Evolutionary conservation across 2,329 filamentous ascomycete species (phyloP).

Genomic region (Epichloe amarillans): DNA sequence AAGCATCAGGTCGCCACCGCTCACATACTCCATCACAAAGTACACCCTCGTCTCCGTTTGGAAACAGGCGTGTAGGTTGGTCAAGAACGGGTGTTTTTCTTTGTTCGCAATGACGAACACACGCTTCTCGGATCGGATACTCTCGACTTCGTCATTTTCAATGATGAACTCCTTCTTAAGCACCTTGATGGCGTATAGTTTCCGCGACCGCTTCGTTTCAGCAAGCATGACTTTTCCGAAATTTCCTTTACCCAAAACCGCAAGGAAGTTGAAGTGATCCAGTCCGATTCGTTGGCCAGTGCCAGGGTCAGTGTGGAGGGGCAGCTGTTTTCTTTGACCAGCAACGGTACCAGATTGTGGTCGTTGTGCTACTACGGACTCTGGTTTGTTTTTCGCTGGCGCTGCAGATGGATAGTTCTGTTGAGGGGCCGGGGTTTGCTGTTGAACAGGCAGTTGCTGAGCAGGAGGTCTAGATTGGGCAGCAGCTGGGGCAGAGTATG

Average conservation of each 20-base stretch:
- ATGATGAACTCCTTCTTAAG: conserved; percentile 99
- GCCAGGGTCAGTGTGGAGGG: conserved; percentile 57
- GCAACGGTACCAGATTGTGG: conserved; percentile 16
- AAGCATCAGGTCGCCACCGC: conserved; percentile 95
- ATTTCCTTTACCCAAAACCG: conserved; percentile 95
- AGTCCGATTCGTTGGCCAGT: conserved; percentile 79
- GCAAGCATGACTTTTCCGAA: conserved; percentile 99
- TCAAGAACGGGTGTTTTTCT: conserved; percentile 88
- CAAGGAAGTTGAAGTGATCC: conserved; percentile 98
- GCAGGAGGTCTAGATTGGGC: conserved; percentile 18
- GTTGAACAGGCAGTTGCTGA: conserved; percentile 15
- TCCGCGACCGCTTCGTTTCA: conserved; percentile 84
- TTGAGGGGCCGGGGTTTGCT: conserved; percentile 19
- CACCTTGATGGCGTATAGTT: conserved; percentile 96
- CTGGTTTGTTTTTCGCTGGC: conserved; percentile 23
- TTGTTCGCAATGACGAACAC: conserved; percentile 96
- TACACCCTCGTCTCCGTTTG: conserved; percentile 97
- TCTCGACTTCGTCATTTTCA: conserved; percentile 97
- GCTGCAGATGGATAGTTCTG: conserved; percentile 24
- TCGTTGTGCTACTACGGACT: conserved; percentile 19
- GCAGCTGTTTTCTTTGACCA: conserved; percentile 44
- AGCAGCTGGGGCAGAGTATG: conserved; percentile 24
- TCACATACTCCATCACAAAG: conserved; percentile 99
- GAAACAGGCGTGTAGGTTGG: conserved; percentile 94
- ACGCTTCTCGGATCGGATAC: conserved; percentile 91